Percentiles rank a stretch among this genome's conserved stretches.
These are phyloP conservation scores for Cladosporium sp. DNA, from an alignment of 2,329 filamentous ascomycete genomes.

Conservation along the genomic window DNA sequence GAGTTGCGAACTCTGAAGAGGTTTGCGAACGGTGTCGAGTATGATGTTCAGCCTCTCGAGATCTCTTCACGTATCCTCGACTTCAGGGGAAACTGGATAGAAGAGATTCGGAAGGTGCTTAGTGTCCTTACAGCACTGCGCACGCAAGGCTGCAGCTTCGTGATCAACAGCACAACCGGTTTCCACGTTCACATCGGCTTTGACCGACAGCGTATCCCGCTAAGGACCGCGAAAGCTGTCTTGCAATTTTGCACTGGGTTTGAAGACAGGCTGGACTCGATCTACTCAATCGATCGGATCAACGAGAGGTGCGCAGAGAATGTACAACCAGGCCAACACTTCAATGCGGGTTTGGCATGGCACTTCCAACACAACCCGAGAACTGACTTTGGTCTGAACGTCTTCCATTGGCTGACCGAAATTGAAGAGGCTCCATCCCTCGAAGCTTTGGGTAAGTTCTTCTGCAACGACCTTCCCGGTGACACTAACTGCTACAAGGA, in stretches of 20 bases:
- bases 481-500: not conserved
- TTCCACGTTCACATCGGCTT: constrained; percentile 22
- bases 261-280: constrained; percentile 17
- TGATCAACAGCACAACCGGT: constrained; percentile 18
- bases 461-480: not conserved
- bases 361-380: constrained; percentile 9
- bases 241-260: constrained; percentile 18
- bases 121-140: constrained; percentile 10
- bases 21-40: not conserved
- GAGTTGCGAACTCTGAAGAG: not conserved
- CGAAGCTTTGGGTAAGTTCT: constrained; percentile 8
- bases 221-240: constrained; percentile 18
- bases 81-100: constrained; percentile 7
- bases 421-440: constrained; percentile 13
- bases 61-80: constrained; percentile 13
- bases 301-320: not conserved
- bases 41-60: constrained; percentile 9
- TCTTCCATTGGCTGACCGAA: constrained; percentile 17
- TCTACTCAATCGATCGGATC: constrained; percentile 15
- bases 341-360: constrained; percentile 5
- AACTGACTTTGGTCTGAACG: not conserved
- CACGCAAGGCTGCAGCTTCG: constrained; percentile 9
- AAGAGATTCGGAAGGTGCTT: constrained; percentile 14
- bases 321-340: not conserved
- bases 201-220: constrained; percentile 6